Conservation (phyloP, 495 filamentous ascomycete species). For the Rostrohypoxylon terebratum region DNA sequence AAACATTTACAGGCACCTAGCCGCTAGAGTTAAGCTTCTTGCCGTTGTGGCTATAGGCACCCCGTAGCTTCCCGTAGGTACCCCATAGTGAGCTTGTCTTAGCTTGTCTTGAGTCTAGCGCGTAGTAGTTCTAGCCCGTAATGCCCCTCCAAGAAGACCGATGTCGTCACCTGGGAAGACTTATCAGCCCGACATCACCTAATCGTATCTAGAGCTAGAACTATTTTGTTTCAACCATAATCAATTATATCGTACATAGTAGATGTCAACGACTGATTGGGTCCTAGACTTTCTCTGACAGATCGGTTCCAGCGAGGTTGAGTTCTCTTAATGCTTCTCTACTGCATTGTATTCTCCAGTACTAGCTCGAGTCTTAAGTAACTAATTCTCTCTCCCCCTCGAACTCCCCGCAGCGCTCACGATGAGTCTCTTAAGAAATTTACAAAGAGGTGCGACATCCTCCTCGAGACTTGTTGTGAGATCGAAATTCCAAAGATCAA, state of each 20-base stretch:
- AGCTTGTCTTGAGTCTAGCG: background rate
- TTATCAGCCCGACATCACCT: constrained; percentile 40
- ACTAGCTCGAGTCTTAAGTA: constrained; percentile 9
- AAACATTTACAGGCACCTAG: constrained; percentile 12
- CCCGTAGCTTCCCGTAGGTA: constrained; percentile 25
- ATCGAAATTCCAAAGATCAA: constrained; percentile 54
- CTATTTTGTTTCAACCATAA: background rate
- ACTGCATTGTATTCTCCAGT: constrained; percentile 5
- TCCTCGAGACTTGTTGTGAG: constrained; percentile 46
- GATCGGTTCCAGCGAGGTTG: background rate
- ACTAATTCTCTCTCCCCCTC: background rate
- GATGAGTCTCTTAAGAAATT: constrained; percentile 39
- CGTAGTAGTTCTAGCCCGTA: background rate
- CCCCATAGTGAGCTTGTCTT: constrained; percentile 22
- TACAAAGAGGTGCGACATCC: constrained; percentile 54
- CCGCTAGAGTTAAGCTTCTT: constrained; percentile 10
- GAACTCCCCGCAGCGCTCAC: background rate
- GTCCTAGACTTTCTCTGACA: background rate
- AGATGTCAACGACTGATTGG: constrained; percentile 20
- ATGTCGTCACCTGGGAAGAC: constrained; percentile 45
- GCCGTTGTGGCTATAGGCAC: constrained; percentile 14
- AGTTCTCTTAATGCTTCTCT: background rate
- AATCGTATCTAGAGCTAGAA: constrained; percentile 9
- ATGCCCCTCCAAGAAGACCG: constrained; percentile 36
- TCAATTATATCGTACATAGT: background rate